These are phyloP conservation scores for Cyclostephanos invisitatus DNA, from an alignment of 108 stramenopile genomes.

Conservation along the genomic window DNA sequence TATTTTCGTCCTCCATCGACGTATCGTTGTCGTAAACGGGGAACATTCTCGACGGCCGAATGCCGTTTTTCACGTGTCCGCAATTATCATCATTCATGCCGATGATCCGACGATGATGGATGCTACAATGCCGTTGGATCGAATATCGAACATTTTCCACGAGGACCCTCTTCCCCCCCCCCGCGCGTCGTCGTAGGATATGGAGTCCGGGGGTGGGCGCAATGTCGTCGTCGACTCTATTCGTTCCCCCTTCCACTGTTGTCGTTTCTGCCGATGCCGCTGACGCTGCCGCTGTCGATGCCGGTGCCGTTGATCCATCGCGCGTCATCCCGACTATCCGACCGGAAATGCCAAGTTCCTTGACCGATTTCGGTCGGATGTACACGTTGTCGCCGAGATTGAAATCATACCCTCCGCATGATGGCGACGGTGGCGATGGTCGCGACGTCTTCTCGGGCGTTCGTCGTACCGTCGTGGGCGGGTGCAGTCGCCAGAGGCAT, in stretches of 20 bases:
- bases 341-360: slow-evolving; percentile 46
- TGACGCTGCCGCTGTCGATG: too few relatives aligned
- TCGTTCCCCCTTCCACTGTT: too few relatives aligned
- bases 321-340: slow-evolving; percentile 22
- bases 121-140: slow-evolving; percentile 24
- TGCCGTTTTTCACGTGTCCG: not conserved
- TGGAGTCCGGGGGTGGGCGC: not conserved
- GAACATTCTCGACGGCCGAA: slow-evolving; percentile 13
- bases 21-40: slow-evolving; percentile 29
- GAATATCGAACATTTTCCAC: slow-evolving; percentile 22
- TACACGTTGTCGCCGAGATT: slow-evolving; percentile 32
- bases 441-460: not conserved
- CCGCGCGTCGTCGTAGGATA: slow-evolving; percentile 6
- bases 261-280: too few relatives aligned
- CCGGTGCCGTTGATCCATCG: not conserved
- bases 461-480: not conserved
- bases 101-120: not conserved
- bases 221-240: too few relatives aligned
- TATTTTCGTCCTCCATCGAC: slow-evolving; percentile 3
- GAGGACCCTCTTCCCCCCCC: slow-evolving; percentile 30
- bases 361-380: slow-evolving; percentile 53
- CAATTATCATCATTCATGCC: too few relatives aligned
- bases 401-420: not conserved
- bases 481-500: slow-evolving; percentile 24
- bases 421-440: not conserved